Conservation (phyloP, 2,329 filamentous ascomycete species). For the Alternaria atra region DNA sequence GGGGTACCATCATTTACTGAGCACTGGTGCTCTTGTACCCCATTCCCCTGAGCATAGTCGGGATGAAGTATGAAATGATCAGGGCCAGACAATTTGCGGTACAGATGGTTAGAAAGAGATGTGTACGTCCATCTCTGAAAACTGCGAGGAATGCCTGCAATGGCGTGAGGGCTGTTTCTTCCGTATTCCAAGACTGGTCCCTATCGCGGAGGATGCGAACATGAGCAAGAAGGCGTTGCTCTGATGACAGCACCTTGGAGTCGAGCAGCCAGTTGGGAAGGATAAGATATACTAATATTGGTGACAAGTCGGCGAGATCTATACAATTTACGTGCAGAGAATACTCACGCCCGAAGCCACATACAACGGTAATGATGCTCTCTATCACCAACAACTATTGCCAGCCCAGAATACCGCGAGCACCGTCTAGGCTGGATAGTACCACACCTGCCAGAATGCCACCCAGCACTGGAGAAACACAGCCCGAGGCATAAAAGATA, state of each 20-base stretch:
- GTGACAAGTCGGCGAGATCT: not conserved
- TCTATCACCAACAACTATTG: slow-evolving; percentile 8
- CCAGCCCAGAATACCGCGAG: slow-evolving; percentile 9
- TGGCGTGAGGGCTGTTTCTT: slow-evolving; percentile 5
- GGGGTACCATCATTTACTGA: slow-evolving; percentile 25
- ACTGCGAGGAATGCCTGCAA: slow-evolving; percentile 9
- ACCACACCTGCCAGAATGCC: slow-evolving; percentile 13
- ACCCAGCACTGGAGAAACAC: slow-evolving; percentile 8
- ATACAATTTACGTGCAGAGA: not conserved
- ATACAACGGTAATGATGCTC: slow-evolving; percentile 1
- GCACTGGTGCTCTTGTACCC: slow-evolving; percentile 10
- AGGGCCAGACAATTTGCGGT: not conserved
- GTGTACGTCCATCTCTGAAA: slow-evolving; percentile 1
- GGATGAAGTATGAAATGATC: slow-evolving; percentile 14
- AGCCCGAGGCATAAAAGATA: slow-evolving; percentile 13
- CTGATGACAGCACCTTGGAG: not conserved
- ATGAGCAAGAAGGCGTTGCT: slow-evolving; percentile 10
- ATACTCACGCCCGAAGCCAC: slow-evolving; percentile 4
- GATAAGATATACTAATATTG: not conserved
- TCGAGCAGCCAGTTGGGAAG: slow-evolving; percentile 4
- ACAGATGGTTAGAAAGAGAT: slow-evolving; percentile 14
- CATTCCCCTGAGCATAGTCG: slow-evolving; percentile 11
- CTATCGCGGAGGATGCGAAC: slow-evolving; percentile 7
- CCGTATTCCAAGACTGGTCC: not conserved
- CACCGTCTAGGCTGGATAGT: slow-evolving; percentile 9